Evolutionary conservation across 2,329 filamentous ascomycete genomes (phyloP), one percentile per base, ranked within the genome.

Genomic region (Alternaria brassicicola): DNA sequence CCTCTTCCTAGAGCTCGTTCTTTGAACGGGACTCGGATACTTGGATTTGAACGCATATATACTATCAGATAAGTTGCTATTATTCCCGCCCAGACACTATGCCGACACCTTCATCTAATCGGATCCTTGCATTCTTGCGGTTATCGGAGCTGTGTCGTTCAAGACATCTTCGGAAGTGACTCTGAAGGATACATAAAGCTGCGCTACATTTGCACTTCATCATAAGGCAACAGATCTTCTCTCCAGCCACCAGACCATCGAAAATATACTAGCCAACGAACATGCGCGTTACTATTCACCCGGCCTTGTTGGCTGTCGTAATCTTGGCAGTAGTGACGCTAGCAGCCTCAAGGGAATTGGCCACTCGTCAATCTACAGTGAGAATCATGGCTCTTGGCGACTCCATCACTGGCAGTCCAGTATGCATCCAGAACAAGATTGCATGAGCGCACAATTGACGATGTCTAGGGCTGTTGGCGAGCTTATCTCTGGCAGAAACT

Each of bases 401-500:
- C 31, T 71, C 68, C 10, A 71, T 71, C 31, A 64, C 68, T 12
- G 64, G 62, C 10, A 60, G 59, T 31, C 62, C 62, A n/a, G 62
- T 64, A 54, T 26, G 62, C 21, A 33, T 1, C 6, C 26, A 33
- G 8, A 4, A 6, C n/a, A 31, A n/a, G 3, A 45, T 12, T 10
- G 21, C 12, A 7, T 35, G 25, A 8, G 41, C 28, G n/a, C 21
- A 8, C 25, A 30, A 12, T 13, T 21, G 17, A 43, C 48, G 35
- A 38, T 13, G 73, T 70, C 1, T 10, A 71, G 68, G 67, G 66
- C 10, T 73, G 70, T 54, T 73, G 70, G 70, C 69, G 70, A 30
- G 69, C 68, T 12, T 55, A 57, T n/a, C 68, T 73, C 49, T 71
- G 60, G 60, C 55, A 68, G 19, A 63, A 68, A 25, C 65, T 73